Evolutionary conservation across 2,329 filamentous ascomycete species (phyloP).

Genomic region (Aspergillus niger): DNA sequence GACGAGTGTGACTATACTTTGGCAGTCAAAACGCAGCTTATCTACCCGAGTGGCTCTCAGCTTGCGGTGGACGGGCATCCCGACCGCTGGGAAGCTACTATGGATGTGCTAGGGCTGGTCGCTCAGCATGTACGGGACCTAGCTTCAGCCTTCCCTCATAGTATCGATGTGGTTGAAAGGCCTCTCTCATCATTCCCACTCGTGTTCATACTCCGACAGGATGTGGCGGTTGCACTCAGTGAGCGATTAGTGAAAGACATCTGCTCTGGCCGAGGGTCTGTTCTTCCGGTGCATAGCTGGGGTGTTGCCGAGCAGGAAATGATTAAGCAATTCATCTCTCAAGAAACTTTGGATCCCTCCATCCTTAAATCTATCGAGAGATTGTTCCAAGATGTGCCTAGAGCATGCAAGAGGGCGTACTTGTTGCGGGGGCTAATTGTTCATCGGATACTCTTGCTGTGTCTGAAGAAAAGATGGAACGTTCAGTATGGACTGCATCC

Average conservation of each 20-base stretch:
- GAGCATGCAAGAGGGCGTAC: conserved; percentile 45
- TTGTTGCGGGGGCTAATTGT: conserved; percentile 66
- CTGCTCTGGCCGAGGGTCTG: conserved; percentile 31
- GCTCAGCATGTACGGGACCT: conserved; percentile 43
- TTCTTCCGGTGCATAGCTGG: conserved; percentile 27
- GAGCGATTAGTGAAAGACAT: conserved; percentile 46
- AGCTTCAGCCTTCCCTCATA: conserved; percentile 42
- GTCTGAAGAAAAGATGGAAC: conserved; percentile 65
- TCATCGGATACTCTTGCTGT: conserved; percentile 61
- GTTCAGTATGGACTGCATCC: conserved; percentile 66
- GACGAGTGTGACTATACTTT: conserved; percentile 65
- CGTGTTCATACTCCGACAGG: conserved; percentile 56
- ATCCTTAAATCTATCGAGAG: conserved; percentile 20
- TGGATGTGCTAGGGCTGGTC: conserved; percentile 48
- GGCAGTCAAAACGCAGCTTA: conserved; percentile 57
- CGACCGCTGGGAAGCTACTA: conserved; percentile 52
- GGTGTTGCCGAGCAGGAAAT: conserved; percentile 20
- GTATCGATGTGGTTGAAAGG: conserved; percentile 53
- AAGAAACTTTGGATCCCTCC: conserved; percentile 20
- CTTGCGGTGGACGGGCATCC: conserved; percentile 56
- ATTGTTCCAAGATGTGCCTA: conserved; percentile 36
- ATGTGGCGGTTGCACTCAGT: conserved; percentile 51
- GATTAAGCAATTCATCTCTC: conserved; percentile 39
- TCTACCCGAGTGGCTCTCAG: conserved; percentile 58
- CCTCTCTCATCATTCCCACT: conserved; percentile 54